Conservation (phyloP, 1,139 yeast genomes). For the Geotrichum histeridarum region DNA sequence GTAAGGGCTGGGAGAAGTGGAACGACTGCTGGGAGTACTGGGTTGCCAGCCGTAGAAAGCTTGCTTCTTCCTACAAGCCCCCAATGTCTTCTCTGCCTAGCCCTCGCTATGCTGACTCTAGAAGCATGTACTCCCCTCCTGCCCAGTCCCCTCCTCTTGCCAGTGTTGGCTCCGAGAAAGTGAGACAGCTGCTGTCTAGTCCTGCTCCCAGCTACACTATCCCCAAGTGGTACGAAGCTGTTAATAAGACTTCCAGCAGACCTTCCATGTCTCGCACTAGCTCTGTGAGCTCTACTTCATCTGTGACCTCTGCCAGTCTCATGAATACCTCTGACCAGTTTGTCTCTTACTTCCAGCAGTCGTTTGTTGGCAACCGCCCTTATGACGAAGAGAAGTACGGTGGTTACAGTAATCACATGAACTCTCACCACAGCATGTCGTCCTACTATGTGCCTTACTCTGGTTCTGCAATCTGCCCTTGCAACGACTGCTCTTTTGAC, state of each 20-base stretch:
- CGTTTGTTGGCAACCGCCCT: constrained; percentile 15
- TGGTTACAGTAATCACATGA: not conserved
- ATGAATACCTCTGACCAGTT: constrained; percentile 12
- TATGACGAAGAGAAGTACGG: not conserved
- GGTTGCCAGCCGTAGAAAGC: constrained; percentile 21
- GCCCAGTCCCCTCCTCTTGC: constrained; percentile 14
- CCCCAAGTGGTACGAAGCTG: constrained; percentile 20
- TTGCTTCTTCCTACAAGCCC: constrained; percentile 9
- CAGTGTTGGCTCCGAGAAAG: constrained; percentile 13
- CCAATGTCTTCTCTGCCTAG: not conserved
- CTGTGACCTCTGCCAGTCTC: not conserved
- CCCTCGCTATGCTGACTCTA: constrained; percentile 12
- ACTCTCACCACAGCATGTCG: constrained; percentile 6
- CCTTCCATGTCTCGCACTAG: constrained; percentile 10
- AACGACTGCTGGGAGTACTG: constrained; percentile 35
- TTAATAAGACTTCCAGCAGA: constrained; percentile 4
- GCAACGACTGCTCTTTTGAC: constrained; percentile 18
- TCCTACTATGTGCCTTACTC: constrained; percentile 17
- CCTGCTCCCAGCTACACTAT: constrained; percentile 18
- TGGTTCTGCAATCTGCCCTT: constrained; percentile 17
- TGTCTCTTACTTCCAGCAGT: constrained; percentile 20
- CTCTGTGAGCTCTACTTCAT: constrained; percentile 10
- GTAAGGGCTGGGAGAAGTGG: constrained; percentile 40
- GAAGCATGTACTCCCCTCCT: constrained; percentile 17
- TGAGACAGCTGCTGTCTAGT: constrained; percentile 12